phyloP scores from a whole-genome alignment of 2,329 filamentous ascomycete genomes.

The Colletotrichum sp. region DNA sequence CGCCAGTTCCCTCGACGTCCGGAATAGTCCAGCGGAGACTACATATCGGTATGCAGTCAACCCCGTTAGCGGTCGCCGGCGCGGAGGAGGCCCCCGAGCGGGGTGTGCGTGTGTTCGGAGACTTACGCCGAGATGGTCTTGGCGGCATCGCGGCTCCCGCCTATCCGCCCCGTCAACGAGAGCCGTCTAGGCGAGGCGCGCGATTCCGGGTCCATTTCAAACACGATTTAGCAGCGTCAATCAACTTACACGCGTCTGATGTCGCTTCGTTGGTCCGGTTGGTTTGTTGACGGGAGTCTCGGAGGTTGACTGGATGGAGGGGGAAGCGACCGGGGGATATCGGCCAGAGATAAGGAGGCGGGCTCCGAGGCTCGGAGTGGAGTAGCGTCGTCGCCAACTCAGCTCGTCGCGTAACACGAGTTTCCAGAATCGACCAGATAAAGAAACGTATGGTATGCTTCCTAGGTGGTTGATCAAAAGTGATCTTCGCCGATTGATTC shows the following conservation, averaged over 20 bases:
- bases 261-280: neutral
- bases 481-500: too few relatives aligned
- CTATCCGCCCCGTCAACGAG: neutral
- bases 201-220: neutral
- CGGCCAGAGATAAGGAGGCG: neutral
- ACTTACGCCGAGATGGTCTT: conserved; percentile 18
- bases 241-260: neutral
- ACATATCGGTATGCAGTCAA: neutral
- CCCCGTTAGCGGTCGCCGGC: neutral
- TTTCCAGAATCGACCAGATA: neutral
- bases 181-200: neutral
- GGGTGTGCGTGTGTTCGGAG: neutral
- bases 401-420: neutral
- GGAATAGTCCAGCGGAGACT: neutral
- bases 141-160: neutral
- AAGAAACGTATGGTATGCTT: neutral
- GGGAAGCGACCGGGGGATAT: neutral
- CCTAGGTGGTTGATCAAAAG: too few relatives aligned
- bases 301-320: neutral
- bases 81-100: neutral
- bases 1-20: neutral
- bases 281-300: neutral
- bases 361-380: conserved; percentile 6
- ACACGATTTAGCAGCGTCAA: too few relatives aligned
- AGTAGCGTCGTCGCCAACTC: neutral